These are phyloP conservation scores for Colletotrichum sp. DNA, from an alignment of 2,329 filamentous ascomycete genomes.

Conservation along the genomic window DNA sequence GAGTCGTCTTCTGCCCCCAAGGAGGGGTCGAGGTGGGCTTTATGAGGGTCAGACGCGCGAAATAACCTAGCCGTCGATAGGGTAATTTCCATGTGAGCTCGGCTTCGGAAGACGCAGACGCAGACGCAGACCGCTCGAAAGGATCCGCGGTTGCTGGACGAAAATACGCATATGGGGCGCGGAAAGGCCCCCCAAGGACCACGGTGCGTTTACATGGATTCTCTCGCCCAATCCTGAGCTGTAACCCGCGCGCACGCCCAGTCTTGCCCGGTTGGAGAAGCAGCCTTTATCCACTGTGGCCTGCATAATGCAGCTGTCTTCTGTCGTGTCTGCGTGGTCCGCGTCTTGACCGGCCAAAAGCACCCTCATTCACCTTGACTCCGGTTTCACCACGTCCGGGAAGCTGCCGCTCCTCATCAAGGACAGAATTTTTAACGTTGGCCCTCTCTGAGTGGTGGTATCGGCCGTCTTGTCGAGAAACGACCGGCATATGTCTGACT, in stretches of 20 bases:
- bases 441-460: not conserved
- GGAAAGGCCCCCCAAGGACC: not conserved
- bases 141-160: not conserved
- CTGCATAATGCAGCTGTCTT: constrained; percentile 14
- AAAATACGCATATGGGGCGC: not conserved
- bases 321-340: not conserved
- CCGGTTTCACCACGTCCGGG: not conserved
- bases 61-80: not conserved
- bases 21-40: not conserved
- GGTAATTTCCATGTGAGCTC: not conserved
- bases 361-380: not conserved
- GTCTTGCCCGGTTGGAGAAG: not conserved
- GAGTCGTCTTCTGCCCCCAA: not conserved
- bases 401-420: not conserved
- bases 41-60: not conserved
- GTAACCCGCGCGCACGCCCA: not conserved
- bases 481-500: not conserved
- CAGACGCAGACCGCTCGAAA: constrained; percentile 1
- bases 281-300: constrained; percentile 5
- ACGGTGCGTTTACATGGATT: not conserved
- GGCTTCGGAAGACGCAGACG: not conserved
- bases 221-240: not conserved
- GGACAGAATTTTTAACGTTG: not conserved
- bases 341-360: not conserved
- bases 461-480: not conserved